phyloP scores from a whole-genome alignment of 1,284 basidiomycete genomes.

The Ganoderma sinense region DNA sequence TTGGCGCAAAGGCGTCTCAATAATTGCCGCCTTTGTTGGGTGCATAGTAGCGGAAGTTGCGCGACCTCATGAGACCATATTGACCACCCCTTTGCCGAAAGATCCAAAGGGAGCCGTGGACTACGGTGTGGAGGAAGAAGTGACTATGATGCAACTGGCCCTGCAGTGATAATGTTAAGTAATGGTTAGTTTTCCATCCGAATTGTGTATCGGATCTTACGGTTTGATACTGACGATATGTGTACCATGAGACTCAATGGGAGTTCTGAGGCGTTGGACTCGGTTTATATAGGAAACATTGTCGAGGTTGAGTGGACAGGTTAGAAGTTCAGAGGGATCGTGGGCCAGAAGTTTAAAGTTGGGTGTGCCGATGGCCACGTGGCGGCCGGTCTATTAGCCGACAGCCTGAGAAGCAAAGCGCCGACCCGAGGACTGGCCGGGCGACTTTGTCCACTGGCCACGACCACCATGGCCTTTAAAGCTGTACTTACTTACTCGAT shows the following conservation, averaged over 20 bases:
- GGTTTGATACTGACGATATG: not conserved
- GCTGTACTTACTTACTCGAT: no score
- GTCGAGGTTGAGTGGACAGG: not conserved
- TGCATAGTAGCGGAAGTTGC: not conserved
- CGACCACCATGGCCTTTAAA: no score
- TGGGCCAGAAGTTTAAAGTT: no score
- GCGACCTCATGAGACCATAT: not conserved
- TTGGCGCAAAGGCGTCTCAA: not conserved
- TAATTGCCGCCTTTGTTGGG: not conserved
- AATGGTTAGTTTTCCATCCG: not conserved
- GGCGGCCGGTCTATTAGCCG: no score
- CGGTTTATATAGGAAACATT: not conserved
- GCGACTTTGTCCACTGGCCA: no score
- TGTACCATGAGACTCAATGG: not conserved
- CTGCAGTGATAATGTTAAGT: no score
- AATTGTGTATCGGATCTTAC: not conserved
- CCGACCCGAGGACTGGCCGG: no score
- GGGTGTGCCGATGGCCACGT: no score
- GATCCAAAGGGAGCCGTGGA: not conserved
- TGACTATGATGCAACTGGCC: no score
- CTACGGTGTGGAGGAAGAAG: no score
- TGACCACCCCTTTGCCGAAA: not conserved
- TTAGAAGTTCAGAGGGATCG: no score
- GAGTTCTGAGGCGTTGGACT: not conserved
- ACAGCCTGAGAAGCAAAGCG: no score